phyloP scores from a whole-genome alignment of 176 grass and related monocot genomes.

The Phoenix dactylifera region DNA sequence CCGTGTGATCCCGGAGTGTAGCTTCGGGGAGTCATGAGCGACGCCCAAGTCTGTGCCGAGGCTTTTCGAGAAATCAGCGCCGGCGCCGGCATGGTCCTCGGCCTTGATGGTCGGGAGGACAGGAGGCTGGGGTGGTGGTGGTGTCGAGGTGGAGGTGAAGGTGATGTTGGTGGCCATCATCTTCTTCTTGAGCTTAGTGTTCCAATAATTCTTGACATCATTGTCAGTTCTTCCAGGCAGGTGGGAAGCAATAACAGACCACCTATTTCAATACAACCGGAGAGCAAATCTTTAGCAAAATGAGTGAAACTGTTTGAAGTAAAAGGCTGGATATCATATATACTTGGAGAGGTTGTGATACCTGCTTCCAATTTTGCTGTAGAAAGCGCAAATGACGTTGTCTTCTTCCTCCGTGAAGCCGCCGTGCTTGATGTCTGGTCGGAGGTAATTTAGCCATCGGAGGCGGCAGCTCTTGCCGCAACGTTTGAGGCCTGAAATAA shows the following conservation, averaged over 20 bases:
- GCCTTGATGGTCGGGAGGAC: background rate
- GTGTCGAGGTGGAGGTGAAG: background rate
- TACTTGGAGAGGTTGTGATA: background rate
- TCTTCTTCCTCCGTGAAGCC: conserved; percentile 82
- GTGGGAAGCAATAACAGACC: conserved; percentile 88
- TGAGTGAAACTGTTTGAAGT: background rate
- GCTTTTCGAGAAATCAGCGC: background rate
- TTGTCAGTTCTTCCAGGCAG: conserved; percentile 89
- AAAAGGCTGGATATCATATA: background rate
- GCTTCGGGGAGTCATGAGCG: background rate
- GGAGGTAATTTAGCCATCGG: conserved; percentile 82
- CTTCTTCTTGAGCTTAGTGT: conserved; percentile 98
- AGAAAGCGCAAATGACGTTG: conserved; percentile 52
- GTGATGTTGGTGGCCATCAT: conserved; percentile 1
- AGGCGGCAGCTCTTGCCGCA: conserved; percentile 89
- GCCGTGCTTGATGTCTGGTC: conserved; percentile 77
- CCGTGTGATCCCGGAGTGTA: background rate
- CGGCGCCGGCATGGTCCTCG: background rate
- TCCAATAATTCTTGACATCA: conserved; percentile 98
- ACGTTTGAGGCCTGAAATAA: conserved; percentile 54
- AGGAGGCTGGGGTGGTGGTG: background rate
- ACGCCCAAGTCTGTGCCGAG: background rate
- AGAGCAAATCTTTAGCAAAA: conserved; percentile 5
- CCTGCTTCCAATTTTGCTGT: conserved; percentile 67
- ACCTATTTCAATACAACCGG: conserved; percentile 27